Base-by-base conservation (phyloP, 2,329 filamentous ascomycete species). In the Pseudogymnoascus sp. region DNA sequence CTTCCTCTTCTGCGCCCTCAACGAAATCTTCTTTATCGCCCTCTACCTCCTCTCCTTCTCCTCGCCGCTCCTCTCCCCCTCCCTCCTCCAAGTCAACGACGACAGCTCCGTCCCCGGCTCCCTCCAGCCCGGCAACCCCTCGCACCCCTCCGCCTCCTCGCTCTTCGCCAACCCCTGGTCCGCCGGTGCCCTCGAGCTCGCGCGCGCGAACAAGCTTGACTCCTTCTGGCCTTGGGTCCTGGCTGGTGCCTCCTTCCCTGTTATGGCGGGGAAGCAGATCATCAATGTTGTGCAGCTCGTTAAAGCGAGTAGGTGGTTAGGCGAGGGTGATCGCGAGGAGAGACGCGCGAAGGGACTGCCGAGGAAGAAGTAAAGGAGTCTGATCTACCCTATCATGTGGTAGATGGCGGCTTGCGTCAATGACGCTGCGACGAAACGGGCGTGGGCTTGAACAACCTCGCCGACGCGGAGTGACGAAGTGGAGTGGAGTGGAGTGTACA, bases 1-100 rank as follows among this genome's bases (percentile, higher is more conserved):
- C 41, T 99, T 99, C 78, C 76, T 90, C 64, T 90, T 91, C 76
- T 99, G 94, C 79, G 82, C 85, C 62, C 77, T 96, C 67, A 99
- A 99, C 75, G 94, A 99, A 76, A 77, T 92, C 66, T 99, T 97
- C 82, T 99, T 99, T 81, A 97, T 99, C 72, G 92, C 91, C 30
- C 85, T 99, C 64, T 99, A 99, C 78, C 88, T 99, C 60, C 87
- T 99, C 63, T 97, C 92, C 69, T 99, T 99, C 81, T 95, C 90
- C 62, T 96, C 90, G 62, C 93, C 93, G 1, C 83, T 86, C 37
- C 84, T 97, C 61, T 94, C 91, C 1, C 93, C 94, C 1, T 90
- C 90, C 62, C 87, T 97, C 59, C 85, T 87, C 61, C 75, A 77
- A 63, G 70, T 87, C 64, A 78, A 83, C 11, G 79, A 85, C 39